Conservation (phyloP, 495 filamentous ascomycete species). For the Chaetomium cochliodes region DNA sequence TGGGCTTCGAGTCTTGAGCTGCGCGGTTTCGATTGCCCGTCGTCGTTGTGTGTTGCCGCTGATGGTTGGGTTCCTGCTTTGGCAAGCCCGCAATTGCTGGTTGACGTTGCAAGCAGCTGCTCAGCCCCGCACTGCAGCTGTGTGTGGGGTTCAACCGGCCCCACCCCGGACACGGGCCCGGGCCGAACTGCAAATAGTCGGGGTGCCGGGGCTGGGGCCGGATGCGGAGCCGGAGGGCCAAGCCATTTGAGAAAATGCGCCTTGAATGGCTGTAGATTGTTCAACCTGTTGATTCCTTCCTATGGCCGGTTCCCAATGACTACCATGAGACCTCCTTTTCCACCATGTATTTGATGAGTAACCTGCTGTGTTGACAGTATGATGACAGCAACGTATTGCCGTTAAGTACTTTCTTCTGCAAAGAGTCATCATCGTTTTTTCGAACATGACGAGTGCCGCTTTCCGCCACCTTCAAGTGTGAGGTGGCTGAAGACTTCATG, state of each 20-base stretch:
- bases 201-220: neutral
- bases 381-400: too few species aligned
- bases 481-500: too few species aligned
- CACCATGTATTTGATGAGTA: too few species aligned
- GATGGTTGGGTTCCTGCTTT: neutral
- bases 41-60: neutral
- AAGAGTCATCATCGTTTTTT: too few species aligned
- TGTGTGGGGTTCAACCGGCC: conserved; percentile 6
- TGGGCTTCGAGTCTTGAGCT: neutral
- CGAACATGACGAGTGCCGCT: too few species aligned
- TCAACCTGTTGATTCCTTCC: too few species aligned
- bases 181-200: neutral
- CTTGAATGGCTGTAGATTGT: too few species aligned
- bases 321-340: too few species aligned
- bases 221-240: neutral
- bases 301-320: too few species aligned
- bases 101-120: conserved; percentile 9
- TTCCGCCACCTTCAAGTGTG: too few species aligned
- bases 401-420: too few species aligned
- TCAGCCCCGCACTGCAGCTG: conserved; percentile 18
- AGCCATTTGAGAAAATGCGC: neutral
- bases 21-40: neutral
- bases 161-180: neutral
- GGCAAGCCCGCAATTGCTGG: neutral
- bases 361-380: too few species aligned